Evolutionary conservation across 2,329 filamentous ascomycete species (phyloP), one percentile per base, ranked within the genome.

Genomic region (Trichoderma gracile): DNA sequence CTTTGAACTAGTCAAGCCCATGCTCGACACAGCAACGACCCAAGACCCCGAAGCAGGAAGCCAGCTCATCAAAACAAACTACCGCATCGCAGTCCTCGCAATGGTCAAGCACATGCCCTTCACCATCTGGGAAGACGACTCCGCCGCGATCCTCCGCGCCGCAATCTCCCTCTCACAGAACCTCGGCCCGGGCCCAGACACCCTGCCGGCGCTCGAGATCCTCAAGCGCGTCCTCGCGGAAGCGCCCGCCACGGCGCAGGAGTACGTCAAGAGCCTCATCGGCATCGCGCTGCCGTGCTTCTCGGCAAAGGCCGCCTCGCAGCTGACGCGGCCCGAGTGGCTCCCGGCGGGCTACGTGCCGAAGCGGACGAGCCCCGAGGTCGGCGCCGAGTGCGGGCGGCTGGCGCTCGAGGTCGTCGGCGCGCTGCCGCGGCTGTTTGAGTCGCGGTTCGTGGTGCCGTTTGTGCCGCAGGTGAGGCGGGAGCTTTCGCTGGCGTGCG

Each of bases 81-180:
- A 79, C 58, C 78, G 81, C 33, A 76, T 84, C 30, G 80, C 78
- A 3, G 77, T 81, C 6, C 75, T 87, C 5, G 74, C 80, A 0
- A 76, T 84, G 53, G 74, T 85, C 8, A 80, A 78, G 66, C 79
- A 84, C 69, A 78, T 86, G 64, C 74, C 73, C 19, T 84, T 81
- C 59, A 71, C 77, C 2, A 78, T 85, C 19, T 87, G 84, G 71
- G 78, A 84, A 49, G 78, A 81, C 17, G 84, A 87, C 55, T 73
- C 79, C 0, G 76, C 76, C 4, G 72, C 74, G 38, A 76, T 86
- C 6, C 73, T 84, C 3, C 79, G 81, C 9, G 75, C 86, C 17
- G 77, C 81, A 6, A 80, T 87, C 38, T 78, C 78, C 0, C 77
- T 79, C 0, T 74, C 84, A 6, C 77, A 78, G 62, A 81, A 75